These are phyloP conservation scores for Pseudopithomyces maydicus DNA, from an alignment of 2,329 filamentous ascomycete genomes.

Conservation along the genomic window DNA sequence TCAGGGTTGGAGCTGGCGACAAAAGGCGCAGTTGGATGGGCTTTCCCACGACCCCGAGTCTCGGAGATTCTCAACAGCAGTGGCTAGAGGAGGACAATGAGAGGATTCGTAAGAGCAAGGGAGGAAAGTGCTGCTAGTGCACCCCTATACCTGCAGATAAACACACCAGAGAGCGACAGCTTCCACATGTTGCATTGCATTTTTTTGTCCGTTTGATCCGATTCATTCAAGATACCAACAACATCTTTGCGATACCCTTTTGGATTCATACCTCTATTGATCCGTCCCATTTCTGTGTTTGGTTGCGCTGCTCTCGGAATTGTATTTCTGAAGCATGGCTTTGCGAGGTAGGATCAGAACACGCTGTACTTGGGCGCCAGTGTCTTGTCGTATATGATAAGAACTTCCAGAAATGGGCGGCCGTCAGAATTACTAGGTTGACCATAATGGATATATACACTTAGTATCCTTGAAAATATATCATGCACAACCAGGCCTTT, in stretches of 20 bases:
- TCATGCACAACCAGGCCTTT: too few relatives aligned
- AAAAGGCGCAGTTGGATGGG: constrained; percentile 71
- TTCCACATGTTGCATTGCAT: neutral
- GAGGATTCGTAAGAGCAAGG: constrained; percentile 36
- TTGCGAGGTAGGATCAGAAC: neutral
- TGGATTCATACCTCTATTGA: neutral
- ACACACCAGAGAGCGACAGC: neutral
- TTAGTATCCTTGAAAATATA: too few relatives aligned
- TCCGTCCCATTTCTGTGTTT: neutral
- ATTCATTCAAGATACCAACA: constrained; percentile 9
- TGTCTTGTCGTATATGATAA: neutral
- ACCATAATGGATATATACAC: too few relatives aligned
- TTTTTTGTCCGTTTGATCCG: neutral
- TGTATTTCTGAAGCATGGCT: neutral
- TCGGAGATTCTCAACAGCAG: constrained; percentile 36
- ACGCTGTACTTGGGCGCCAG: neutral
- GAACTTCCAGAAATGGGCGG: too few relatives aligned
- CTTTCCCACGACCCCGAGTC: constrained; percentile 55
- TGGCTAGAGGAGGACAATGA: constrained; percentile 41
- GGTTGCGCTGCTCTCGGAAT: neutral
- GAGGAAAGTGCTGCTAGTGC: constrained; percentile 41
- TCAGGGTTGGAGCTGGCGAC: constrained; percentile 63
- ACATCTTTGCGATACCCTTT: constrained; percentile 7
- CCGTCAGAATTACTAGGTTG: too few relatives aligned
- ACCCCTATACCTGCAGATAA: neutral